Evolutionary conservation across 2,329 filamentous ascomycete genomes (phyloP).

Genomic region (Neospermospora avenae): DNA sequence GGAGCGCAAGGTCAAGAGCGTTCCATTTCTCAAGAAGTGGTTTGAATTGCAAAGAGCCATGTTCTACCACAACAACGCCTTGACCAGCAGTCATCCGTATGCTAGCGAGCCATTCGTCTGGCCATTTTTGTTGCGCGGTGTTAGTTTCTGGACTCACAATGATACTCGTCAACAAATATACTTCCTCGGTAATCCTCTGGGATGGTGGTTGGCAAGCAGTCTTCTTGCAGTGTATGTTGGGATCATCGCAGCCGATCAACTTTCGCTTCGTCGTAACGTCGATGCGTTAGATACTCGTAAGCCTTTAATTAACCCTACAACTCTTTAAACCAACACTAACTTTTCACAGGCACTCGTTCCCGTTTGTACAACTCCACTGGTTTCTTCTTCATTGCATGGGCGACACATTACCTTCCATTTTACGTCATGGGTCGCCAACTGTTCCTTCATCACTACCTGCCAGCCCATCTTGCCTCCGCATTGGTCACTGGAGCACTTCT

Average conservation of each 20-base stretch:
- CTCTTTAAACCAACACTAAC: conserved; percentile 34
- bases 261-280: conserved; percentile 87
- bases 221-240: conserved; percentile 90
- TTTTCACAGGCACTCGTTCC: conserved; percentile 70
- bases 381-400: conserved; percentile 98
- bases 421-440: conserved; percentile 97
- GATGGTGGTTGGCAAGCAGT: conserved; percentile 95
- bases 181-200: conserved; percentile 93
- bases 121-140: conserved; percentile 94
- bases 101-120: conserved; percentile 93
- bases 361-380: conserved; percentile 97
- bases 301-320: conserved; percentile 41
- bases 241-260: conserved; percentile 87
- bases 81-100: conserved; percentile 96
- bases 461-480: conserved; percentile 85
- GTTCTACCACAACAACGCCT: conserved; percentile 99
- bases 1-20: conserved; percentile 71
- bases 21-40: conserved; percentile 93
- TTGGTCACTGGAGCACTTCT: conserved; percentile 88
- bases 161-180: conserved; percentile 96
- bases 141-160: conserved; percentile 98
- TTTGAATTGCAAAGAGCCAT: conserved; percentile 95
- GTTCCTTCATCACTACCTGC: conserved; percentile 97
- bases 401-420: conserved; percentile 95
- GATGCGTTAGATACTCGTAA: conserved; percentile 91